Base-by-base conservation (phyloP, 768 basidiomycete species). In the Crepidotus variabilis region DNA sequence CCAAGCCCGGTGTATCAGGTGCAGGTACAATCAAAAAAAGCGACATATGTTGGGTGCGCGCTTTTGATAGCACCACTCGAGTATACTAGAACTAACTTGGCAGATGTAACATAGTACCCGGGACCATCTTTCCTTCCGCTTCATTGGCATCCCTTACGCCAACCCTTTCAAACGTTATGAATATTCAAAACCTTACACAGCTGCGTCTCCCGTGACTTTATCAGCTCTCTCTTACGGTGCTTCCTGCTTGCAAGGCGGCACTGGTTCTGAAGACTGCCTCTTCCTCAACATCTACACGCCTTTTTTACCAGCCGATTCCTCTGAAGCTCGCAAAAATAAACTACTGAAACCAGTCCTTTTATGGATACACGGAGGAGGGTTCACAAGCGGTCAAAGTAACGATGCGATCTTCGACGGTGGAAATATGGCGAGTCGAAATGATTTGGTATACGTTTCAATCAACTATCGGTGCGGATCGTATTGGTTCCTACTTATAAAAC, bases 361-460 rank as follows among this genome's bases (percentile, higher is more conserved):
- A 62, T 80, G 73, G 75, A 80, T 81, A 32, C 78, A 81, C 47
- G 78, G 80, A 2, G 79, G 79, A 2, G 77, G 77, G 10, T 79
- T 75, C 54, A 75, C 72, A 1, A 59, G 69, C 10, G 78, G 78
- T 2, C 69, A 70, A 43, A 73, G 73, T 3, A 71, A 70, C 11
- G 74, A 77, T 57, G 58, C 71, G 0, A 71, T 72, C 2, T 78
- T 70, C 59, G 77, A 77, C 33, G 78, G 79, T 1, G 74, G 78
- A 2, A 77, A 72, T 62, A 50, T 77, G 63, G 76, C 69, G 2
- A 78, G 78, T 56, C 65, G 79, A 13, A 70, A 72, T 8, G 77
- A 78, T 56, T 66, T 67, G 1, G 69, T 71, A 54, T 68, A 51
- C 60, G 74, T 63, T 74, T 79, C 63, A 68, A 79, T 59, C 72